A percentile compares a stretch with the other conserved stretches of the same genome.
These are phyloP conservation scores for Plasmodium cynomolgi DNA, from an alignment of 169 alveolate species.

Conservation along the genomic window DNA sequence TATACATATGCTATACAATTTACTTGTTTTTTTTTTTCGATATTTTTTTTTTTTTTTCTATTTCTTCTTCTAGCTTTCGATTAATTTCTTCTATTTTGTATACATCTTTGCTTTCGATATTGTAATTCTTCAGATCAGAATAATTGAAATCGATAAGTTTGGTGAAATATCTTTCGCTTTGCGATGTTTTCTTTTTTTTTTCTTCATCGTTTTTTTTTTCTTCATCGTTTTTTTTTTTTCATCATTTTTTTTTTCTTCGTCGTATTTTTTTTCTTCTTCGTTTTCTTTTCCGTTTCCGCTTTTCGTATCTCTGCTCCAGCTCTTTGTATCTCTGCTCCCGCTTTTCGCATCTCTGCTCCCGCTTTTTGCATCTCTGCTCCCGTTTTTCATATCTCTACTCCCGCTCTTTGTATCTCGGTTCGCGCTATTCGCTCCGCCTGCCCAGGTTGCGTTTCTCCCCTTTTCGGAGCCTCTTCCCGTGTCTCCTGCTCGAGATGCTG, in stretches of 20 bases:
- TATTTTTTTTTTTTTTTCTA: slow-evolving; percentile 24
- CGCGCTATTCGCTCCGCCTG: not conserved
- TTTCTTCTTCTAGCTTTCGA: slow-evolving; percentile 53
- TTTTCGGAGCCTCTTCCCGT: not conserved
- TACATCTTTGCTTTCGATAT: slow-evolving; percentile 64
- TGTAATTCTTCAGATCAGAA: slow-evolving; percentile 14
- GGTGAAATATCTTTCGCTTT: slow-evolving; percentile 24
- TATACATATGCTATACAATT: slow-evolving; percentile 47
- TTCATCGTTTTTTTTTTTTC: not conserved
- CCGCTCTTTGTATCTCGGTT: not conserved
- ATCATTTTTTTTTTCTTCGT: not conserved
- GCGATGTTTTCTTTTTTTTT: not conserved
- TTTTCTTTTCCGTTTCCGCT: not conserved
- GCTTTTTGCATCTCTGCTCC: no score
- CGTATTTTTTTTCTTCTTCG: not conserved
- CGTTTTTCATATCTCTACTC: no score
- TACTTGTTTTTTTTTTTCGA: slow-evolving; percentile 48
- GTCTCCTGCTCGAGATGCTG: not conserved
- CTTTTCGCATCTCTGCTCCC: not conserved
- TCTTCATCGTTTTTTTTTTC: not conserved
- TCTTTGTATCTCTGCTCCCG: not conserved
- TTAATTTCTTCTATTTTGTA: slow-evolving; percentile 63
- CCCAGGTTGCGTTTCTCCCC: not conserved
- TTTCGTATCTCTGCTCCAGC: not conserved
- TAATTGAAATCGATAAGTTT: slow-evolving; percentile 52